Conservation (phyloP, 495 filamentous ascomycete species). For the Aspergillus haitiensis region DNA sequence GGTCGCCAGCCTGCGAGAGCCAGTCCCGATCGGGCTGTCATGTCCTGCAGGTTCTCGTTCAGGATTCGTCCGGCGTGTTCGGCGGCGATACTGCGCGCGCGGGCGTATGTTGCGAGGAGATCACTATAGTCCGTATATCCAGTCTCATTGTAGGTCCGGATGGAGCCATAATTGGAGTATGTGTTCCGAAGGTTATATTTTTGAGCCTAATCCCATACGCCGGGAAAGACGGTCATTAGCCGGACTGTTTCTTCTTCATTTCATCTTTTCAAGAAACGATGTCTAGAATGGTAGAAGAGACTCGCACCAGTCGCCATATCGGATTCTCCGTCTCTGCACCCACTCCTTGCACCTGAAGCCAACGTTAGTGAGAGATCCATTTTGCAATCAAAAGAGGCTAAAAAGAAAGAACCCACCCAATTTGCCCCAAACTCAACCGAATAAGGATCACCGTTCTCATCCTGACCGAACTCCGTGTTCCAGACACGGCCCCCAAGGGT, state of each 20-base stretch:
- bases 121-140: conserved; percentile 53
- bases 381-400: neutral
- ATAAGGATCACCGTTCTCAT: conserved; percentile 54
- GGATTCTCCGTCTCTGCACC: conserved; percentile 60
- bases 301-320: conserved; percentile 60
- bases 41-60: conserved; percentile 61
- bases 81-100: conserved; percentile 51
- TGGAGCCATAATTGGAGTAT: conserved; percentile 61
- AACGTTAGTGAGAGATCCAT: neutral
- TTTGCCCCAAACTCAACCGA: conserved; percentile 68
- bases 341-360: conserved; percentile 59
- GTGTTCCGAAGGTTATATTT: conserved; percentile 63
- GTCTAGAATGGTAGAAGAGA: neutral
- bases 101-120: conserved; percentile 53
- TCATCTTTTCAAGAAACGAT: neutral
- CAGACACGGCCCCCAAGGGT: conserved; percentile 62
- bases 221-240: no score
- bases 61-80: conserved; percentile 60
- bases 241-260: neutral
- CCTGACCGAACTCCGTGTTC: conserved; percentile 58
- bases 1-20: conserved; percentile 66
- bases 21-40: conserved; percentile 59
- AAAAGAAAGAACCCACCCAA: conserved; percentile 48
- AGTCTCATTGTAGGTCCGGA: conserved; percentile 59
- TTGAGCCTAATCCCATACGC: conserved; percentile 43